Evolutionary conservation across 1,284 basidiomycete species (phyloP).

Genomic region (Cutaneotrichosporon cavernicola): DNA sequence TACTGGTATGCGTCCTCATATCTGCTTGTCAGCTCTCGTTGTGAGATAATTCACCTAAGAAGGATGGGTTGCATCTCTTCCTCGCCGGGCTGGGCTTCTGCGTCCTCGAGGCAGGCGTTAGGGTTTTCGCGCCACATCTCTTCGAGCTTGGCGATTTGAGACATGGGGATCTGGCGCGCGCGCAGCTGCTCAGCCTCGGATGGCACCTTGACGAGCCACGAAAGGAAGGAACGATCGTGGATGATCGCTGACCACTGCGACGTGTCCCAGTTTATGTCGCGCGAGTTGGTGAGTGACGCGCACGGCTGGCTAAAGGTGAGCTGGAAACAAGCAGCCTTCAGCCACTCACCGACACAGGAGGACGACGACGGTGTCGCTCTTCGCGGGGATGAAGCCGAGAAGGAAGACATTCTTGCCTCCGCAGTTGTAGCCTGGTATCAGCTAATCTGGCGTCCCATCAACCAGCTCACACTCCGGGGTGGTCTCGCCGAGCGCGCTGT

Average conservation of each 20-base stretch:
- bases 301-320: conserved; percentile 76
- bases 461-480: conserved; percentile 74
- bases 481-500: conserved; percentile 93
- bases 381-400: conserved; percentile 98
- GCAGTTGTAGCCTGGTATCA: conserved; percentile 74
- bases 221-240: conserved; percentile 95
- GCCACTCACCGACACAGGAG: conserved; percentile 82
- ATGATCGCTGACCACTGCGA: conserved; percentile 97
- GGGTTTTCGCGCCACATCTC: conserved; percentile 98
- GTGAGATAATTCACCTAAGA: conserved; percentile 56
- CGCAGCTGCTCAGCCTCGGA: conserved; percentile 92
- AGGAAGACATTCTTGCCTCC: conserved; percentile 99
- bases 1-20: conserved; percentile 99
- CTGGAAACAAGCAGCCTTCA: too few relatives aligned
- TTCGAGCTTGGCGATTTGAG: conserved; percentile 95
- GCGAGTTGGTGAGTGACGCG: conserved; percentile 79
- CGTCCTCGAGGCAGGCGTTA: conserved; percentile 88
- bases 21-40: conserved; percentile 33
- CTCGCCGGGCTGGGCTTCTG: conserved; percentile 93
- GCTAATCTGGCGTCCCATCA: not conserved
- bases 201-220: conserved; percentile 97
- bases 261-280: conserved; percentile 98
- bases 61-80: conserved; percentile 93
- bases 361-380: conserved; percentile 97
- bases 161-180: conserved; percentile 92